phyloP scores from a whole-genome alignment of 495 filamentous ascomycete genomes.

The Extremus antarcticus region DNA sequence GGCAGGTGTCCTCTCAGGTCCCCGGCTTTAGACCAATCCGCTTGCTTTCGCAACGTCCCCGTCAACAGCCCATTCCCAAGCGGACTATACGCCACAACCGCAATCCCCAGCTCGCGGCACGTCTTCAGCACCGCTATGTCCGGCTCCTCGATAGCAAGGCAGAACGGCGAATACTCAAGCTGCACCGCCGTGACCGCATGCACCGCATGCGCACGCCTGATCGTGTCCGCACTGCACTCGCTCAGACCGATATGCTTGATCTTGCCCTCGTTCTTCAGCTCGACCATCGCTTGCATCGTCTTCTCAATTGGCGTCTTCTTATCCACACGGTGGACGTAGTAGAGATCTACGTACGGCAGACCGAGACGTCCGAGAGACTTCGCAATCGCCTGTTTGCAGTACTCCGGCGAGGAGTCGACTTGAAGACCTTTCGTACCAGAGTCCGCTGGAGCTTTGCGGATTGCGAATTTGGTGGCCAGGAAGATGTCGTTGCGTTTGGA shows the following conservation, averaged over 20 bases:
- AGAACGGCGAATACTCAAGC: conserved; percentile 51
- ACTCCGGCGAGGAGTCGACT: conserved; percentile 21
- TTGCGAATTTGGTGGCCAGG: conserved; percentile 26
- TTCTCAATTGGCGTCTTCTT: conserved; percentile 51
- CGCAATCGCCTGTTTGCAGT: conserved; percentile 20
- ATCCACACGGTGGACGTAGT: conserved; percentile 48
- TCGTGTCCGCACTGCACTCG: conserved; percentile 43
- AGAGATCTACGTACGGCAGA: conserved; percentile 32
- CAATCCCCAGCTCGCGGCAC: conserved; percentile 50
- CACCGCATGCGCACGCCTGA: conserved; percentile 49
- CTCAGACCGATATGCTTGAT: conserved; percentile 50
- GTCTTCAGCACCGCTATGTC: conserved; percentile 42
- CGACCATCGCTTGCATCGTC: conserved; percentile 42
- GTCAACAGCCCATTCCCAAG: conserved; percentile 50
- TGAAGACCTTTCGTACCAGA: conserved; percentile 18
- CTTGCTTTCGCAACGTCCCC: conserved; percentile 34
- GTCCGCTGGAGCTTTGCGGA: background rate
- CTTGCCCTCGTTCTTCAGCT: conserved; percentile 39
- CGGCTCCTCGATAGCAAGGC: conserved; percentile 44
- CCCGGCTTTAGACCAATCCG: conserved; percentile 34
- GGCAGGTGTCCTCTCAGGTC: conserved; percentile 34
- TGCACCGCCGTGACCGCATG: conserved; percentile 52
- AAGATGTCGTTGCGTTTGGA: conserved; percentile 26
- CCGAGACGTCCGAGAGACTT: conserved; percentile 19
- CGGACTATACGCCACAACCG: conserved; percentile 51